phyloP scores from a whole-genome alignment of 768 basidiomycete genomes.

The Tricholoma sp. region DNA sequence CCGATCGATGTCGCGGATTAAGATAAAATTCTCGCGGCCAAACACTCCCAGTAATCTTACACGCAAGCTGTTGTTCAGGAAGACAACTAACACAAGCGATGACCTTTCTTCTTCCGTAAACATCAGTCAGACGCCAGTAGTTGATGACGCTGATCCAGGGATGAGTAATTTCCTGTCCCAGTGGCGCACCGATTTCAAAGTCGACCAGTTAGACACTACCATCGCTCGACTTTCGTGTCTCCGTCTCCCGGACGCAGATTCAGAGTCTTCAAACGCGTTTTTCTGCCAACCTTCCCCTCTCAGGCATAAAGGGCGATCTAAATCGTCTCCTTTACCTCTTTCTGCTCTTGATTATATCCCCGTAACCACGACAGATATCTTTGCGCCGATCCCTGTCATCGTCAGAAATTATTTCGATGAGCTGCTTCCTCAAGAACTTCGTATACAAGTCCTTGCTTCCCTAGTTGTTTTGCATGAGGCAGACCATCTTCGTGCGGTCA shows the following conservation, averaged over 20 bases:
- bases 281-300: constrained; percentile 15
- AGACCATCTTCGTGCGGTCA: constrained; percentile 44
- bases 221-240: constrained; percentile 8
- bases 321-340: constrained; percentile 59
- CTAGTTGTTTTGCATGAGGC: constrained; percentile 55
- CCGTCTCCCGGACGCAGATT: constrained; percentile 4
- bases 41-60: constrained; percentile 47
- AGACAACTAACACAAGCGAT: constrained; percentile 16
- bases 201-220: constrained; percentile 17
- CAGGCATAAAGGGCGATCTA: constrained; percentile 52
- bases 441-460: constrained; percentile 49
- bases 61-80: constrained; percentile 50
- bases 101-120: not conserved
- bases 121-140: not conserved
- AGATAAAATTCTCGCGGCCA: constrained; percentile 38
- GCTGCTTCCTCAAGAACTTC: constrained; percentile 66
- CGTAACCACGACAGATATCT: constrained; percentile 41
- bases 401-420: constrained; percentile 64
- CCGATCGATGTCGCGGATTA: constrained; percentile 44
- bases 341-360: constrained; percentile 60
- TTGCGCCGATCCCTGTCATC: constrained; percentile 43
- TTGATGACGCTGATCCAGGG: constrained; percentile 18
- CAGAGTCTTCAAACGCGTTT: not conserved
- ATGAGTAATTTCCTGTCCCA: constrained; percentile 34
- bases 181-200: constrained; percentile 35